A percentile compares a stretch with the other conserved stretches of the same genome.
Conservation (phyloP, 2,329 filamentous ascomycete species). For the Pseudovirgaria hyperparasitica region DNA sequence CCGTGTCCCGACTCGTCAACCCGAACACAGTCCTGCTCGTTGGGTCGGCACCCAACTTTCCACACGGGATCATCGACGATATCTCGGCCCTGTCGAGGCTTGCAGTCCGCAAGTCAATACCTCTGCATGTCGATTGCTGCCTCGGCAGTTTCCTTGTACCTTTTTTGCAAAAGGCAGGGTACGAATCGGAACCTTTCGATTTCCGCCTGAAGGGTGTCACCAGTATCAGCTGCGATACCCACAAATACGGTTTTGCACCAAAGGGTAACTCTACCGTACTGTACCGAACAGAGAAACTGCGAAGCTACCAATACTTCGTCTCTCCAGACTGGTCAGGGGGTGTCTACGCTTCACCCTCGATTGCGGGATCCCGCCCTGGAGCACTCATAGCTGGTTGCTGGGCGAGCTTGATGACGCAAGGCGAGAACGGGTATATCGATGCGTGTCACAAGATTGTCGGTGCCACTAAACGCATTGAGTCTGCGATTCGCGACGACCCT, state of each 20-base stretch:
- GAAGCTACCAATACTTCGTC: slow-evolving; percentile 93
- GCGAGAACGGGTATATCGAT: slow-evolving; percentile 77
- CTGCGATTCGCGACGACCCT: slow-evolving; percentile 58
- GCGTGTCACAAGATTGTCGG: slow-evolving; percentile 82
- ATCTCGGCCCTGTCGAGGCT: slow-evolving; percentile 75
- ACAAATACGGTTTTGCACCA: slow-evolving; percentile 97
- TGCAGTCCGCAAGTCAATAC: slow-evolving; percentile 65
- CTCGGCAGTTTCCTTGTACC: slow-evolving; percentile 91
- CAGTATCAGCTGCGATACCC: slow-evolving; percentile 90
- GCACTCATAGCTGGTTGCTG: slow-evolving; percentile 94
- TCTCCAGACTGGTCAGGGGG: slow-evolving; percentile 90
- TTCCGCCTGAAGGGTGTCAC: slow-evolving; percentile 91
- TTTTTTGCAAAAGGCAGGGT: slow-evolving; percentile 85
- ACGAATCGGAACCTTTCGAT: slow-evolving; percentile 78
- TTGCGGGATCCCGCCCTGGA: slow-evolving; percentile 83
- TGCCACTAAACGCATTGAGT: slow-evolving; percentile 66
- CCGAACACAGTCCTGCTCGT: slow-evolving; percentile 88
- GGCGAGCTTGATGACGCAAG: slow-evolving; percentile 79
- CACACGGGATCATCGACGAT: slow-evolving; percentile 95
- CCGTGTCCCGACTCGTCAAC: slow-evolving; percentile 77
- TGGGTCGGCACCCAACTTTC: slow-evolving; percentile 93
- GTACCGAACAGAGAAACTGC: slow-evolving; percentile 67
- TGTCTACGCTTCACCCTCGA: slow-evolving; percentile 85
- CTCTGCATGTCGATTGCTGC: slow-evolving; percentile 95
- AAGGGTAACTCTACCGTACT: slow-evolving; percentile 93